Conservation (phyloP, 768 basidiomycete genomes). For the Leccinum fibrillosum region DNA sequence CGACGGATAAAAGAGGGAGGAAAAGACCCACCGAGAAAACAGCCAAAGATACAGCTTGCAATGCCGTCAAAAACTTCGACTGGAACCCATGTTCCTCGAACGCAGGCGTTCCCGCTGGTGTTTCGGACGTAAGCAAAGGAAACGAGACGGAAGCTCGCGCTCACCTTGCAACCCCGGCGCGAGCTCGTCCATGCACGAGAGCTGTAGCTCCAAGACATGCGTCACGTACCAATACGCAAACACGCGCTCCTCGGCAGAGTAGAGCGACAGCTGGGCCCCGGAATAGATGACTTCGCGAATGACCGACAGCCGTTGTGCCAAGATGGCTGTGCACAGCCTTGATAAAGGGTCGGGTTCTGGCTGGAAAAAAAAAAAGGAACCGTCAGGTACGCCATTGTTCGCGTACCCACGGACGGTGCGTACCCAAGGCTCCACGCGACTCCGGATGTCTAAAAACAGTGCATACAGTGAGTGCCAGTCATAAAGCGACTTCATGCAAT, state of each 20-base stretch:
- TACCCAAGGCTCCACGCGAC: slow-evolving; percentile 17
- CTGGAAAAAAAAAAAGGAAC: slow-evolving; percentile 5
- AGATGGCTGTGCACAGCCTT: slow-evolving; percentile 32
- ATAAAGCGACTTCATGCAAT: slow-evolving; percentile 57
- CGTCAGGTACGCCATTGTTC: background rate
- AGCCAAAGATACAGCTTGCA: slow-evolving; percentile 54
- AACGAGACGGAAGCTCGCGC: slow-evolving; percentile 23
- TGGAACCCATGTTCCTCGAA: slow-evolving; percentile 50
- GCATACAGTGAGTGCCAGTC: slow-evolving; percentile 70
- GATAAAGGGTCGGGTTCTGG: slow-evolving; percentile 28
- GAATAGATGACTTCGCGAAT: slow-evolving; percentile 69
- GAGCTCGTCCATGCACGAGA: slow-evolving; percentile 51
- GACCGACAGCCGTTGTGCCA: slow-evolving; percentile 56
- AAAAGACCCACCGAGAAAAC: slow-evolving; percentile 48
- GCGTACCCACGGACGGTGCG: background rate
- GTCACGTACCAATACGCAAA: slow-evolving; percentile 76
- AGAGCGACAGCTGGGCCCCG: slow-evolving; percentile 75
- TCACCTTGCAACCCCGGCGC: slow-evolving; percentile 35
- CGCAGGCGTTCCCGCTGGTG: slow-evolving; percentile 21
- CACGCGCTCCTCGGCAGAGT: slow-evolving; percentile 61
- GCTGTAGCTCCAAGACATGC: slow-evolving; percentile 54
- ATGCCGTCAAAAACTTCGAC: slow-evolving; percentile 47
- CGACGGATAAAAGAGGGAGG: background rate
- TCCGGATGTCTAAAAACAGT: slow-evolving; percentile 29
- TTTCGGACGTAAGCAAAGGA: background rate